Base-by-base conservation (phyloP, 1,284 basidiomycete species). In the Abortiporus biennis region DNA sequence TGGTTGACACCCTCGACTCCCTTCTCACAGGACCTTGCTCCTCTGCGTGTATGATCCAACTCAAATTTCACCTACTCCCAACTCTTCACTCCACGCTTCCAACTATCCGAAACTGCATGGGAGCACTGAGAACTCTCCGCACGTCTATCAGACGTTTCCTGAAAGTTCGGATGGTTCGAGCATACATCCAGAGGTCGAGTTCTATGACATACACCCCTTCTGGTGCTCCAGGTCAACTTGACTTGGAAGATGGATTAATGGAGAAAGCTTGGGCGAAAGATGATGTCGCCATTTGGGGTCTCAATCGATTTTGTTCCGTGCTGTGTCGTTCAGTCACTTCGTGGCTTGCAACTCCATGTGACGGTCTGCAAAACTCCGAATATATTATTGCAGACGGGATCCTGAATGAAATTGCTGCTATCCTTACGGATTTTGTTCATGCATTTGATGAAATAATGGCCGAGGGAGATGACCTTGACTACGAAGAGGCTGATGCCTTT, bases 211-310 rank as follows among this genome's bases (percentile, higher is more conserved):
- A 81, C 46, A 71, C 76, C 0, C 68, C 69, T 30, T 74, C 80
- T 1, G 81, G 80, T 19, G 72, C 71, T 3, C 76, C 79, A 0
- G 70, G 69, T 1, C 65, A 74, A 33, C 64, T 84, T 50, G 74
- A 76, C 38, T 56, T 86, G 11, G 76, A 77, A 43, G 64, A 64
- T 31, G 76, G 78, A 15, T 55, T 85, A 36, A 72, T 87, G 69
- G 80, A 84, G 48, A 71, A 73, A 2, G 83, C 82, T 0, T 87
- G 80, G 80, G 68, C 76, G 1, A 77, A 74, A 51, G 76, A 83
- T 37, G 77, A 79, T 31, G 61, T 70, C 9, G 57, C 66, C 2
- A 58, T 63, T n/a, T 85, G 82, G 78, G 80, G 84, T 44, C 68
- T 81, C 12, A 68, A 68, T 5, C 67, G 75, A 25, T 66, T 85